These are phyloP conservation scores for Ceratocystis alfenasii DNA, from an alignment of 2,329 filamentous ascomycete species.

Conservation along the genomic window DNA sequence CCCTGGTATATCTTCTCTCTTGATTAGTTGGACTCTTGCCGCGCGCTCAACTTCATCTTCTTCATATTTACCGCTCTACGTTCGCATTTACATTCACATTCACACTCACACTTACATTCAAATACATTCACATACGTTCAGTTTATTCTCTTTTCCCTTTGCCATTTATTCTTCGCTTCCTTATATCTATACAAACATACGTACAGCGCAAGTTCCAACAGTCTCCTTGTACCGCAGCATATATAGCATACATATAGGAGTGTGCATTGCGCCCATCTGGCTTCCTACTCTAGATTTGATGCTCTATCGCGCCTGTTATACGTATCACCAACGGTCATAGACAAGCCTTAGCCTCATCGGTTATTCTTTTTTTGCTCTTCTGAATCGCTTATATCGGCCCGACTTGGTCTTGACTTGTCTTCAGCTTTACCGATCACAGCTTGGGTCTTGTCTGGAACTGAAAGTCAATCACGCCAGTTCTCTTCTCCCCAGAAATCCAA, in stretches of 20 bases:
- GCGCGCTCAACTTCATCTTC: not conserved
- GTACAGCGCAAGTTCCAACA: too few relatives aligned
- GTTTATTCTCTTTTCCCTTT: too few relatives aligned
- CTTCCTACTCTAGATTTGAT: not conserved
- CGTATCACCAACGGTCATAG: constrained; percentile 4
- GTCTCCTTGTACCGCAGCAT: too few relatives aligned
- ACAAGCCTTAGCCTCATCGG: not conserved
- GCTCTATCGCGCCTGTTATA: not conserved
- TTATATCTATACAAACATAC: too few relatives aligned
- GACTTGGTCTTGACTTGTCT: constrained; percentile 8
- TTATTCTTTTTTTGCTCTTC: constrained; percentile 4
- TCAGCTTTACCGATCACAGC: not conserved
- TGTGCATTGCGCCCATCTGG: not conserved
- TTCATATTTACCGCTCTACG: not conserved
- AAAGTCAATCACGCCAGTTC: not conserved
- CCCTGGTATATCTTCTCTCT: not conserved
- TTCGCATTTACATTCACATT: too few relatives aligned
- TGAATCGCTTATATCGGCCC: constrained; percentile 17
- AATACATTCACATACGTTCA: too few relatives aligned
- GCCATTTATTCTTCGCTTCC: too few relatives aligned
- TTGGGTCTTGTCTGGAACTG: constrained; percentile 1
- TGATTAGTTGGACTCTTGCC: not conserved
- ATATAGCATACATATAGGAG: too few relatives aligned
- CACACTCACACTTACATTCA: too few relatives aligned
- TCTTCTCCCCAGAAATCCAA: not conserved